Evolutionary conservation across 768 basidiomycete genomes (phyloP).

Genomic region (Infundibulicybe gibba): DNA sequence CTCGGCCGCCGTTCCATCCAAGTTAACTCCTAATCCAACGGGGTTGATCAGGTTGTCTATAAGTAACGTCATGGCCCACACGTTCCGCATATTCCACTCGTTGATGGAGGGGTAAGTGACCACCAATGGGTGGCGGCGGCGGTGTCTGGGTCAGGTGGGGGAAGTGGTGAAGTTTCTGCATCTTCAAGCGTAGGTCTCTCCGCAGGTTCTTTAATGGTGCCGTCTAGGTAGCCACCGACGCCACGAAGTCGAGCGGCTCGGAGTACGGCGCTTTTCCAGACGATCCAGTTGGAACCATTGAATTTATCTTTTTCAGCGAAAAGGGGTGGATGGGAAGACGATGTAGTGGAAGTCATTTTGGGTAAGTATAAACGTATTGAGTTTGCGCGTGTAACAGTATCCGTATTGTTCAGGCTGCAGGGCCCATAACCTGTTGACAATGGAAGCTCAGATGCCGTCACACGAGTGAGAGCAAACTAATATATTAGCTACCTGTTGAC

Average conservation of each 20-base stretch:
- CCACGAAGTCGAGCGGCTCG: constrained; percentile 8
- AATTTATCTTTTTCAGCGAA: constrained; percentile 15
- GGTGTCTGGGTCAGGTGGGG: not conserved
- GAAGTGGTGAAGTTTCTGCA: not conserved
- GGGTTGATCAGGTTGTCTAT: constrained; percentile 19
- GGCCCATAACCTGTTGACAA: too few species aligned
- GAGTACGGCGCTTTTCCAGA: constrained; percentile 10
- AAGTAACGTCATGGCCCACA: constrained; percentile 10
- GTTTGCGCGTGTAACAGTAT: too few species aligned
- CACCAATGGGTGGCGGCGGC: constrained; percentile 7
- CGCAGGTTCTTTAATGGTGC: constrained; percentile 10
- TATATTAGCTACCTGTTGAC: too few species aligned
- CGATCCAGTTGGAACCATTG: constrained; percentile 14
- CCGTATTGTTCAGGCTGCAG: too few species aligned
- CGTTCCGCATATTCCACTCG: constrained; percentile 16
- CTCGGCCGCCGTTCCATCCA: constrained; percentile 14
- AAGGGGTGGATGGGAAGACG: constrained; percentile 6
- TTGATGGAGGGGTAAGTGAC: constrained; percentile 6
- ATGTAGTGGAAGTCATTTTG: too few species aligned
- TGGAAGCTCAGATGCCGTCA: too few species aligned
- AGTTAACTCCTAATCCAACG: constrained; percentile 15
- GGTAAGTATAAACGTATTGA: too few species aligned
- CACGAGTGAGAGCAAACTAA: too few species aligned
- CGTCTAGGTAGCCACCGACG: constrained; percentile 15
- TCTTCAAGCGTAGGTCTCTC: too few species aligned